Percentiles rank a stretch among this genome's conserved stretches.
Conservation (phyloP, 225 moss, liverwort and hornwort genomes). For the Straminergon stramineum region DNA sequence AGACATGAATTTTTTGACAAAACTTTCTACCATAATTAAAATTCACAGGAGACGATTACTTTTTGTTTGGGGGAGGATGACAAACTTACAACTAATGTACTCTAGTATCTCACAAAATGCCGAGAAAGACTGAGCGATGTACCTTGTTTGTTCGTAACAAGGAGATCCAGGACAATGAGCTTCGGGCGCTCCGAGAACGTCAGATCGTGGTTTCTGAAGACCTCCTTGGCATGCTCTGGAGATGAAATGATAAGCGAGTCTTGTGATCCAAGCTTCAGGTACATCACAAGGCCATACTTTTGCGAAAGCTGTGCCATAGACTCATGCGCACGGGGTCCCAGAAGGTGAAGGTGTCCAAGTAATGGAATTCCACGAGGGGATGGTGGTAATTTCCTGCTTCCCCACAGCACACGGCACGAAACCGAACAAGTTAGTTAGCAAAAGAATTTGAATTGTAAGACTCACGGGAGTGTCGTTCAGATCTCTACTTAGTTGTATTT, state of each 20-base stretch:
- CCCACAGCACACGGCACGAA: background rate
- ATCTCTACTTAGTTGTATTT: background rate
- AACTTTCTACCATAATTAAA: background rate
- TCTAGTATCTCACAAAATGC: background rate
- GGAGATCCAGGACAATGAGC: slow-evolving; percentile 19
- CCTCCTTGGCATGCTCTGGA: slow-evolving; percentile 25
- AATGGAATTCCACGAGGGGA: slow-evolving; percentile 15
- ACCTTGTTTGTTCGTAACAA: slow-evolving; percentile 29
- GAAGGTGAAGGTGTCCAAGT: slow-evolving; percentile 29
- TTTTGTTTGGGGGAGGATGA: background rate
- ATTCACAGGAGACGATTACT: background rate
- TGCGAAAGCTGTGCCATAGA: slow-evolving; percentile 12
- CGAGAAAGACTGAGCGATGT: background rate
- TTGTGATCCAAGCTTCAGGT: slow-evolving; percentile 20
- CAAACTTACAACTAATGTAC: background rate
- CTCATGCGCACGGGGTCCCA: slow-evolving; percentile 16
- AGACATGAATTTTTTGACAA: background rate
- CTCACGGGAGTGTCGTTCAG: background rate
- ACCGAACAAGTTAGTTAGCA: background rate
- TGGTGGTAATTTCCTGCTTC: slow-evolving; percentile 22
- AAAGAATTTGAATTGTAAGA: background rate
- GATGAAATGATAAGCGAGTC: slow-evolving; percentile 26
- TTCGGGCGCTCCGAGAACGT: slow-evolving; percentile 26
- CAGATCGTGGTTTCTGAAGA: slow-evolving; percentile 31
- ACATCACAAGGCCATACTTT: slow-evolving; percentile 29